These are phyloP conservation scores for Microcyclosporella mali DNA, from an alignment of 2,329 filamentous ascomycete species.

Conservation along the genomic window DNA sequence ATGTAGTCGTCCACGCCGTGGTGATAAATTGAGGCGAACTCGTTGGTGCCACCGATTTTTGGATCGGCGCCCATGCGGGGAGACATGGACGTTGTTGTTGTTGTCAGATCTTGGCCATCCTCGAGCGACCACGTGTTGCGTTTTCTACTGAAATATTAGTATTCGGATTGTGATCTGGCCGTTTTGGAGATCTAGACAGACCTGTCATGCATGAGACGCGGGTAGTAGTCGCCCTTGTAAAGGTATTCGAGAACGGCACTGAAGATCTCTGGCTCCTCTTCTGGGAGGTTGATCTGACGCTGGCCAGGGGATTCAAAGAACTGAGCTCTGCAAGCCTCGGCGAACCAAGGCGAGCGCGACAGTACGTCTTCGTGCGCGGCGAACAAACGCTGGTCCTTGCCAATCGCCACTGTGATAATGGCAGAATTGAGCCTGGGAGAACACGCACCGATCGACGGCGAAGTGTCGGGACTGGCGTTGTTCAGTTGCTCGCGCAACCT, in stretches of 20 bases:
- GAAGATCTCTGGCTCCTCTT: slow-evolving; percentile 83
- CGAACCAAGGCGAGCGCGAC: slow-evolving; percentile 76
- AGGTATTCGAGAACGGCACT: slow-evolving; percentile 92
- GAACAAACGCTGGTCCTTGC: slow-evolving; percentile 79
- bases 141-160: slow-evolving; percentile 44
- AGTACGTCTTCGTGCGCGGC: slow-evolving; percentile 93
- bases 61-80: slow-evolving; percentile 42
- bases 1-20: slow-evolving; percentile 67
- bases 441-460: slow-evolving; percentile 29
- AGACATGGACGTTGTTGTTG: slow-evolving; percentile 42
- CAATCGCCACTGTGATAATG: slow-evolving; percentile 82
- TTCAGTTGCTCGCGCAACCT: slow-evolving; percentile 82
- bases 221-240: slow-evolving; percentile 95
- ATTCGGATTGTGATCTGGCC: not conserved
- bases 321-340: slow-evolving; percentile 53
- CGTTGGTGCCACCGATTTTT: slow-evolving; percentile 49
- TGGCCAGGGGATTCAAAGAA: slow-evolving; percentile 59
- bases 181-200: not conserved
- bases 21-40: slow-evolving; percentile 68
- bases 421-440: slow-evolving; percentile 56
- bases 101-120: slow-evolving; percentile 45
- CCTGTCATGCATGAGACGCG: slow-evolving; percentile 75
- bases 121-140: slow-evolving; percentile 87
- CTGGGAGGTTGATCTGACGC: slow-evolving; percentile 72
- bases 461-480: slow-evolving; percentile 41